phyloP scores from a whole-genome alignment of 1,284 basidiomycete species.

The Grifola frondosa region DNA sequence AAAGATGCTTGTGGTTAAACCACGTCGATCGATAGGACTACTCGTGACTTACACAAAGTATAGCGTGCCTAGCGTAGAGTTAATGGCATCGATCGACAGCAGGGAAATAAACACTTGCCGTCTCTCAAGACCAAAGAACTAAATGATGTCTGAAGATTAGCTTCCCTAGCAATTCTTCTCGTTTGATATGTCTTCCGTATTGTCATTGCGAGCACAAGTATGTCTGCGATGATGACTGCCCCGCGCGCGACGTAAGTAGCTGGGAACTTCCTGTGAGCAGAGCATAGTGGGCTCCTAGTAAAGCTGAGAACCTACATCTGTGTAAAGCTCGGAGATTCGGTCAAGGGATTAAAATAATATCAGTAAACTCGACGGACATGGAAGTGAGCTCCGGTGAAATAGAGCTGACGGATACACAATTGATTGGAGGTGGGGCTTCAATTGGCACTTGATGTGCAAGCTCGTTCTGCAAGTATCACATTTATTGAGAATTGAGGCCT shows the following conservation, averaged over 20 bases:
- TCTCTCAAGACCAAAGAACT: not conserved
- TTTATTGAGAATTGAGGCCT: no score
- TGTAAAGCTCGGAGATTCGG: no score
- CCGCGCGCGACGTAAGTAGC: not conserved
- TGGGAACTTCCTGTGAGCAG: no score
- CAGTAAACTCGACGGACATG: no score
- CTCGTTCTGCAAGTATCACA: no score
- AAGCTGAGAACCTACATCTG: no score
- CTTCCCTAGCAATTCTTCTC: not conserved
- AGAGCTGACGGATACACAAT: no score
- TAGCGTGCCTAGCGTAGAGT: not conserved
- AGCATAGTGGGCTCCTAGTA: no score
- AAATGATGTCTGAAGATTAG: not conserved
- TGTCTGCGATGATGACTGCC: not conserved
- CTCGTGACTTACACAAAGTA: constrained; percentile 2
- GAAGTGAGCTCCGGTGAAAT: no score
- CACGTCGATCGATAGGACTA: not conserved
- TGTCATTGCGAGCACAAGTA: not conserved
- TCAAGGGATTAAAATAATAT: no score
- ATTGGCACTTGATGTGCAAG: no score
- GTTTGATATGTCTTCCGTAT: constrained; percentile 1
- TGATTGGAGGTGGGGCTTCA: no score
- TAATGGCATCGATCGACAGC: not conserved
- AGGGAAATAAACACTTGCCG: not conserved
- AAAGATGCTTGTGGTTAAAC: not conserved